Conservation (phyloP, 129 eudicot genomes). For the Pseudognaphalium luteoalbum region DNA sequence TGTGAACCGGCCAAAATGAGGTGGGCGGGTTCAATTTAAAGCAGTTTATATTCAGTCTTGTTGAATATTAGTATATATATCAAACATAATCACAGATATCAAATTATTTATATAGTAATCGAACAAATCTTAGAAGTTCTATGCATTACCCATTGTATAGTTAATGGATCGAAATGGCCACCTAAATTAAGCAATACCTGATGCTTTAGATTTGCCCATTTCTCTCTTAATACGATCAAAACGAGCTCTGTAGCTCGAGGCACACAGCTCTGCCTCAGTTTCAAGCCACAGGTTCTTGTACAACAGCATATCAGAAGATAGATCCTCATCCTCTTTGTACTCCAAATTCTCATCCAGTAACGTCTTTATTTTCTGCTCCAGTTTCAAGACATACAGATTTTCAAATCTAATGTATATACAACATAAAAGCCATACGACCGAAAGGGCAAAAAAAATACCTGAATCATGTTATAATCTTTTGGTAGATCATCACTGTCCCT, state of each 20-base stretch:
- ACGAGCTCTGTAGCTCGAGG: constrained; percentile 58
- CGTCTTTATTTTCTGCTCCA: constrained; percentile 56
- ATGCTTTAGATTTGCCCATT: constrained; percentile 44
- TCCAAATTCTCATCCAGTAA: constrained; percentile 62
- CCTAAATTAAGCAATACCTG: constrained; percentile 21
- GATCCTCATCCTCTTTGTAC: constrained; percentile 53
- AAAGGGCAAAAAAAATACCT: constrained; percentile 45
- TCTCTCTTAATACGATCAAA: constrained; percentile 62
- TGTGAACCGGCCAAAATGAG: not conserved
- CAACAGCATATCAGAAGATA: constrained; percentile 33
- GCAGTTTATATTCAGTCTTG: too few species aligned
- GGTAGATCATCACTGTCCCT: constrained; percentile 35
- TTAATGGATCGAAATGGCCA: not conserved
- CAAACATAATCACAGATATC: too few species aligned
- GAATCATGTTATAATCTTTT: constrained; percentile 49
- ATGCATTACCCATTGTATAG: too few species aligned
- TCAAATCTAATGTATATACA: not conserved
- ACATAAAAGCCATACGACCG: not conserved
- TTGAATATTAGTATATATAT: too few species aligned
- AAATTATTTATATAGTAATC: too few species aligned
- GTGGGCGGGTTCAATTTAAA: too few species aligned
- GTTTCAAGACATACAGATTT: not conserved
- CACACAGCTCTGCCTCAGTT: constrained; percentile 83
- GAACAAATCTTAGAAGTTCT: too few species aligned
- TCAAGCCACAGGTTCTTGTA: constrained; percentile 89